Evolutionary conservation across 2,329 filamentous ascomycete species (phyloP).

Genomic region (Alternaria gansuensis): DNA sequence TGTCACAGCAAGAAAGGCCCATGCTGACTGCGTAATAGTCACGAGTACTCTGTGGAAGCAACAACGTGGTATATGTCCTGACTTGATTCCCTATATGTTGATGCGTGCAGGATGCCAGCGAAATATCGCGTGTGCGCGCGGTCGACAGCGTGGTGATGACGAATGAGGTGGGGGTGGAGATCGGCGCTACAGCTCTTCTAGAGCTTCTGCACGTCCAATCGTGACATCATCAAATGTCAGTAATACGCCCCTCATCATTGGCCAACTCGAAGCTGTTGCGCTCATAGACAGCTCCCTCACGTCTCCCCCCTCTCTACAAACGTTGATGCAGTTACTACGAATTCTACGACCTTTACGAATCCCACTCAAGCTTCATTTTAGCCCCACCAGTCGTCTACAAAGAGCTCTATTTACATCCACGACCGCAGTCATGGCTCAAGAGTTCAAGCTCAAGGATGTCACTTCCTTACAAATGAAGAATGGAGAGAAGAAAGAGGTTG

Average conservation of each 20-base stretch:
- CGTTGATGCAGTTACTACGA: conserved; percentile 43
- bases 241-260: conserved; percentile 20
- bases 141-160: background rate
- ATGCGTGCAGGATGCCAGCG: background rate
- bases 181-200: conserved; percentile 8
- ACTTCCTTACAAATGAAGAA: conserved; percentile 76
- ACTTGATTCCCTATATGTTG: background rate
- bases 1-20: conserved; percentile 48
- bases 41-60: background rate
- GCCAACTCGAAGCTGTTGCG: conserved; percentile 22
- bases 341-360: conserved; percentile 36
- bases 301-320: conserved; percentile 8
- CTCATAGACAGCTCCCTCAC: conserved; percentile 8
- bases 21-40: background rate
- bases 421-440: conserved; percentile 55
- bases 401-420: conserved; percentile 40
- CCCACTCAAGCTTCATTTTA: conserved; percentile 29
- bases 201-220: conserved; percentile 7
- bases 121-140: background rate
- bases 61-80: background rate
- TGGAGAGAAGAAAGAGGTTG: conserved; percentile 85
- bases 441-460: conserved; percentile 75
- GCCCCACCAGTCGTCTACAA: conserved; percentile 26
- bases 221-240: conserved; percentile 29
- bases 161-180: conserved; percentile 5